Conservation (phyloP, 768 basidiomycete species). For the Xanthoconium stramineum region DNA sequence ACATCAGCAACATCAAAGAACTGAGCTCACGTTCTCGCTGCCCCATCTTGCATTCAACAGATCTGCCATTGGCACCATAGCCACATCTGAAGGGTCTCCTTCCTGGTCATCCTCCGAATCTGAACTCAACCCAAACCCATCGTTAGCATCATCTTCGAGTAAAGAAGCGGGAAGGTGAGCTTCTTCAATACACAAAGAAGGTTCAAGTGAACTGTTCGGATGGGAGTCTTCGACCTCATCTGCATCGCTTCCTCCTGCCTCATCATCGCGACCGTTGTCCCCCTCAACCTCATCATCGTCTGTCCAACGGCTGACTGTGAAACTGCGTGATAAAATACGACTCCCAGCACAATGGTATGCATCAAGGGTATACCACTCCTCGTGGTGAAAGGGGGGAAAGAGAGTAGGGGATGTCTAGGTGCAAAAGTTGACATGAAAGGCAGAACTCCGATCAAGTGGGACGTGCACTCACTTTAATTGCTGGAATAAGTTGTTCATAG, state of each 20-base stretch:
- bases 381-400: constrained; percentile 53
- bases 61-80: constrained; percentile 97
- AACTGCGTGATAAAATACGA: constrained; percentile 88
- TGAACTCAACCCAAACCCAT: constrained; percentile 39
- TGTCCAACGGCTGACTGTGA: constrained; percentile 69
- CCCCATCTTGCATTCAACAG: constrained; percentile 89
- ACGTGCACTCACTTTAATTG: constrained; percentile 53
- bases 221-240: constrained; percentile 33
- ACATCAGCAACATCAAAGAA: neutral
- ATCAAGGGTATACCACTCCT: constrained; percentile 59
- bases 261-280: constrained; percentile 9
- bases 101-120: constrained; percentile 45
- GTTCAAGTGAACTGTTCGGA: constrained; percentile 11
- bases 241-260: constrained; percentile 24
- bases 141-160: constrained; percentile 7
- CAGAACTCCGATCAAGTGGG: neutral
- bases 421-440: neutral
- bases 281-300: constrained; percentile 28
- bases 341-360: constrained; percentile 89
- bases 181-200: constrained; percentile 33
- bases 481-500: constrained; percentile 59
- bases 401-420: constrained; percentile 64
- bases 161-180: neutral
- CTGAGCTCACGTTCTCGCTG: constrained; percentile 70
- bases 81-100: constrained; percentile 60